Evolutionary conservation across 2,329 filamentous ascomycete genomes (phyloP).

Genomic region (Penicillium paneum): DNA sequence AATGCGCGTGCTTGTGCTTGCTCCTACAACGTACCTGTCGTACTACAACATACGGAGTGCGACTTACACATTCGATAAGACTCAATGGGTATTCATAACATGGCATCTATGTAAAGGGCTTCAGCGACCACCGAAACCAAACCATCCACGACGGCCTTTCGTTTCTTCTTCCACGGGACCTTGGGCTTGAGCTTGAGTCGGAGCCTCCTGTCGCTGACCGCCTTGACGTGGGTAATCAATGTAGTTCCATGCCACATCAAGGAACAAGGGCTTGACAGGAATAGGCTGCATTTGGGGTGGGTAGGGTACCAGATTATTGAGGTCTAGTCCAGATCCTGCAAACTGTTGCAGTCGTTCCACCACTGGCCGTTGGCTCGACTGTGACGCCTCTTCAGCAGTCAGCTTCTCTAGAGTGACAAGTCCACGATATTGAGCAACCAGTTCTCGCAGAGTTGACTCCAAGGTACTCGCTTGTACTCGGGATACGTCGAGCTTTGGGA

Average conservation of each 20-base stretch:
- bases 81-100: slow-evolving; percentile 2
- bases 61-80: background rate
- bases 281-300: slow-evolving; percentile 79
- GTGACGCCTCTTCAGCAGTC: slow-evolving; percentile 47
- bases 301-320: slow-evolving; percentile 79
- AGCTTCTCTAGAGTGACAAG: slow-evolving; percentile 78
- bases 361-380: slow-evolving; percentile 56
- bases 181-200: slow-evolving; percentile 12
- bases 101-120: background rate
- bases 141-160: slow-evolving; percentile 69
- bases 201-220: slow-evolving; percentile 24
- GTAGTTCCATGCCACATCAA: slow-evolving; percentile 97
- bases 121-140: slow-evolving; percentile 59
- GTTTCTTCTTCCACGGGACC: slow-evolving; percentile 34
- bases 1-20: slow-evolving; percentile 1
- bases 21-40: background rate
- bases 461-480: slow-evolving; percentile 58
- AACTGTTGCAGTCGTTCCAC: slow-evolving; percentile 75
- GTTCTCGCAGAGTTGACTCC: slow-evolving; percentile 60
- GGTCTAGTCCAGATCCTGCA: slow-evolving; percentile 65
- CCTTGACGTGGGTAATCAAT: slow-evolving; percentile 77
- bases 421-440: slow-evolving; percentile 78
- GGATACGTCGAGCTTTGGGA: slow-evolving; percentile 68
- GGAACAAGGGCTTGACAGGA: slow-evolving; percentile 90
- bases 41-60: too few species aligned